Evolutionary conservation across 2,329 filamentous ascomycete genomes (phyloP).

Genomic region (Pyrenophora graminea): DNA sequence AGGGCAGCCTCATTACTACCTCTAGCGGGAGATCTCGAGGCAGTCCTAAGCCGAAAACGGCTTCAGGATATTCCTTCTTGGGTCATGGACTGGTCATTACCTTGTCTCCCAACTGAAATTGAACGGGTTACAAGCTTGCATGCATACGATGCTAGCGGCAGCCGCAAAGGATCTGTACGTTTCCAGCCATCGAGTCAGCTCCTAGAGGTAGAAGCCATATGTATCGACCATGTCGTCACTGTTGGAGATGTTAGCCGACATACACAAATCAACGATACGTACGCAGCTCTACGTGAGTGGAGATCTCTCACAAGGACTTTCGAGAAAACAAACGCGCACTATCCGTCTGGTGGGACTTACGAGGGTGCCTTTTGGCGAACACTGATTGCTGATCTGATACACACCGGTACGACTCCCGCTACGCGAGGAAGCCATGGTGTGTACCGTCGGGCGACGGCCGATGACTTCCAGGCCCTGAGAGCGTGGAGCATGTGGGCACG

Average conservation of each 20-base stretch:
- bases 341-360: slow-evolving; percentile 18
- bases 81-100: slow-evolving; percentile 29
- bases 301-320: slow-evolving; percentile 9
- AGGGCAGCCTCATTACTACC: slow-evolving; percentile 14
- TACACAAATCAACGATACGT: slow-evolving; percentile 25
- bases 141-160: slow-evolving; percentile 20
- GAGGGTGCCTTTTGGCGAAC: slow-evolving; percentile 26
- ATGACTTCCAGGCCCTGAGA: slow-evolving; percentile 16
- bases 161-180: slow-evolving; percentile 2
- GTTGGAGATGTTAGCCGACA: slow-evolving; percentile 22
- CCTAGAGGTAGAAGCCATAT: slow-evolving; percentile 15
- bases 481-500: slow-evolving; percentile 27
- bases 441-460: slow-evolving; percentile 17
- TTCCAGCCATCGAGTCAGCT: not conserved
- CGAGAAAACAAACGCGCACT: not conserved
- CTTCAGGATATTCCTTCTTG: slow-evolving; percentile 20
- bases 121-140: slow-evolving; percentile 19
- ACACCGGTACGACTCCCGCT: not conserved
- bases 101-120: slow-evolving; percentile 19
- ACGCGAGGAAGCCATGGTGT: not conserved
- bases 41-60: slow-evolving; percentile 18
- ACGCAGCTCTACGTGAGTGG: slow-evolving; percentile 20
- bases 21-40: slow-evolving; percentile 23
- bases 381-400: slow-evolving; percentile 18
- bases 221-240: slow-evolving; percentile 14